Percentiles rank a stretch among this genome's conserved stretches.
Evolutionary conservation across 2,329 filamentous ascomycete species (phyloP).

Genomic region (Pyrenochaeta sp.): DNA sequence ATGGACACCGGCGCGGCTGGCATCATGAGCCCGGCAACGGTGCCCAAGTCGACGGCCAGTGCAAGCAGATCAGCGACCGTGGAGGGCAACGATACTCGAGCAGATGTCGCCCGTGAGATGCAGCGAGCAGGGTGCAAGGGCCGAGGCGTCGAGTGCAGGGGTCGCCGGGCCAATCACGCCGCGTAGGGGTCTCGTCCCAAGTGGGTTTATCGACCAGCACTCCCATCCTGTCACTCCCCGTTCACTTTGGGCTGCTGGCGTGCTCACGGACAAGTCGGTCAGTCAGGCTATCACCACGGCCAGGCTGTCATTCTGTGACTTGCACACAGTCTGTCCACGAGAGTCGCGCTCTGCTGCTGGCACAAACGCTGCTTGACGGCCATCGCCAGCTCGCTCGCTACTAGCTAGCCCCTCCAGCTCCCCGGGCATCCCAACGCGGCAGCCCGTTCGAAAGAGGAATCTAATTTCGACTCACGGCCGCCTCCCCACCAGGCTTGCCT

Average conservation of each 20-base stretch:
- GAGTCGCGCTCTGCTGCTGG: conserved; percentile 3
- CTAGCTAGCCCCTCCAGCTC: conserved; percentile 29
- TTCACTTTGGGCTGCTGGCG: conserved; percentile 21
- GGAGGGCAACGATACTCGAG: conserved; percentile 15
- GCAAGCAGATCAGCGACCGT: neutral
- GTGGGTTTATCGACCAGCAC: conserved; percentile 7
- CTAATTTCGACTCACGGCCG: conserved; percentile 34
- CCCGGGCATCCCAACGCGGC: conserved; percentile 25
- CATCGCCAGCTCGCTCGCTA: conserved; percentile 8
- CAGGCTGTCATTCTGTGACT: conserved; percentile 2
- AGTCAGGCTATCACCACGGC: conserved; percentile 16
- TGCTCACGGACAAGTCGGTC: conserved; percentile 8
- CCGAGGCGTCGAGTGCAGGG: conserved; percentile 11
- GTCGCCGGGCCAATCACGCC: conserved; percentile 22
- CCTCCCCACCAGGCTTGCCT: conserved; percentile 22
- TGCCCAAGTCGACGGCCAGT: no score
- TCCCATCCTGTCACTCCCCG: conserved; percentile 13
- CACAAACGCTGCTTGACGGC: conserved; percentile 9
- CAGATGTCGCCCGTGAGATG: conserved; percentile 18
- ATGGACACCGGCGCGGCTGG: no score
- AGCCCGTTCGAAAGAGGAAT: conserved; percentile 29
- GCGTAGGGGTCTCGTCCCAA: conserved; percentile 12
- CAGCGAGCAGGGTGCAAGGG: conserved; percentile 18
- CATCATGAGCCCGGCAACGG: no score
- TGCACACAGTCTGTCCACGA: conserved; percentile 1